Evolutionary conservation across 1,139 yeast species (phyloP), one percentile per base, ranked within the genome.

Genomic region (Suhomyces chickasaworum): DNA sequence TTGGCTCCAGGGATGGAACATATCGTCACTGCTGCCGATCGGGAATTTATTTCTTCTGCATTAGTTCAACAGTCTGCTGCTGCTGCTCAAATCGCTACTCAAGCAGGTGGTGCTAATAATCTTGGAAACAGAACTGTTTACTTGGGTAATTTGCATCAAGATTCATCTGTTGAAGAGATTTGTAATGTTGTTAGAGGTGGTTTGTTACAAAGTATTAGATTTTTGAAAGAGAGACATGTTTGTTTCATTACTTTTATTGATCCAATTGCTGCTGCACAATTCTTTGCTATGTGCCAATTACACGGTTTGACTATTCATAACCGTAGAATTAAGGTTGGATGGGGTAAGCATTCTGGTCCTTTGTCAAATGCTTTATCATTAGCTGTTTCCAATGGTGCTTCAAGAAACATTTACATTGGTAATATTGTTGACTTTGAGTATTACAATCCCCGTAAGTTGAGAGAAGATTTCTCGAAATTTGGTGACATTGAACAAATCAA

Each of bases 321-420:
- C 58, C 78, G 91, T 57, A 77, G 88, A 56, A 81, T 91, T 47
- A 87, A 88, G 63, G 88, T 93, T 49, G 97, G 97, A 16, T 93
- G 98, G 98, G 99, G 98, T 41, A 89, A 88, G 63, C 96, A 89
- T 64, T 83, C 96, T 1, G 97, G 97, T 8, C 93, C 96, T 1
- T 73, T 91, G 48, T 81, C 89, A n/a, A 84, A 86, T 54, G 86
- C 88, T 3, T 76, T 91, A 49, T 81, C 89, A 7, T 69, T 84
- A 52, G 96, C 96, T 1, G 95, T 90, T n/a, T 81, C 93, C n/a
- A 84, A 85, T 44, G 97, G 97, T 37, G 98, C 97, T 1, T 81
- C 91, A 22, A 81, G 99, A 68, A 93, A 93, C 64, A 83, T 93
- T 33, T 93, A 91, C 65, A 81, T 93, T 54, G 97, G 98, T 27